phyloP scores from a whole-genome alignment of 768 basidiomycete species.

The Baorangia bicolor region DNA sequence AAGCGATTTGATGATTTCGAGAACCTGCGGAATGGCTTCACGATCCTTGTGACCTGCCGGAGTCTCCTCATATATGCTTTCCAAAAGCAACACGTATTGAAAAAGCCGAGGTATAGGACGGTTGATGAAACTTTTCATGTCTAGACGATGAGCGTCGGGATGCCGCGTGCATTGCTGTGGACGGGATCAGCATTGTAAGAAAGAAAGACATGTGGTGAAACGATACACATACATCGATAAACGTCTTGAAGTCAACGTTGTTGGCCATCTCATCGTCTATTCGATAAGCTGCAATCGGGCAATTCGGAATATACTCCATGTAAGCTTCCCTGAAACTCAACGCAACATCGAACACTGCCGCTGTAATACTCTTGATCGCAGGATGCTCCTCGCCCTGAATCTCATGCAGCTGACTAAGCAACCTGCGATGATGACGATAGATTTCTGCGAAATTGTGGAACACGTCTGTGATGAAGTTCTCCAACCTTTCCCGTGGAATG shows the following conservation, averaged over 20 bases:
- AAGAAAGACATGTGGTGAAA: background rate
- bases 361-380: slow-evolving; percentile 73
- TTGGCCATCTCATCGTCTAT: slow-evolving; percentile 86
- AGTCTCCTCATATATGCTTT: slow-evolving; percentile 75
- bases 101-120: slow-evolving; percentile 88
- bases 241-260: slow-evolving; percentile 76
- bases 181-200: background rate
- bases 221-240: slow-evolving; percentile 66
- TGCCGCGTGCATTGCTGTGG: slow-evolving; percentile 54
- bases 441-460: slow-evolving; percentile 87
- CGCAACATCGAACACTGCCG: slow-evolving; percentile 83
- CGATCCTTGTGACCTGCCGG: slow-evolving; percentile 76
- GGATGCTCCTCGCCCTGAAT: slow-evolving; percentile 90
- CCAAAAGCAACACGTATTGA: slow-evolving; percentile 84
- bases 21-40: slow-evolving; percentile 77
- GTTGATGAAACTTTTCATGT: slow-evolving; percentile 92
- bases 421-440: slow-evolving; percentile 65
- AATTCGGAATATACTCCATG: slow-evolving; percentile 90
- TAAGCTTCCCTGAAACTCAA: slow-evolving; percentile 92
- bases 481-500: slow-evolving; percentile 66
- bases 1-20: slow-evolving; percentile 83
- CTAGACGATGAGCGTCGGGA: slow-evolving; percentile 75
- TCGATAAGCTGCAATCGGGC: slow-evolving; percentile 85
- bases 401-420: slow-evolving; percentile 80
- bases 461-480: slow-evolving; percentile 79